Evolutionary conservation across 192 early-diverging fungal species (phyloP).

Genomic region (Linnemannia schmuckeri): DNA sequence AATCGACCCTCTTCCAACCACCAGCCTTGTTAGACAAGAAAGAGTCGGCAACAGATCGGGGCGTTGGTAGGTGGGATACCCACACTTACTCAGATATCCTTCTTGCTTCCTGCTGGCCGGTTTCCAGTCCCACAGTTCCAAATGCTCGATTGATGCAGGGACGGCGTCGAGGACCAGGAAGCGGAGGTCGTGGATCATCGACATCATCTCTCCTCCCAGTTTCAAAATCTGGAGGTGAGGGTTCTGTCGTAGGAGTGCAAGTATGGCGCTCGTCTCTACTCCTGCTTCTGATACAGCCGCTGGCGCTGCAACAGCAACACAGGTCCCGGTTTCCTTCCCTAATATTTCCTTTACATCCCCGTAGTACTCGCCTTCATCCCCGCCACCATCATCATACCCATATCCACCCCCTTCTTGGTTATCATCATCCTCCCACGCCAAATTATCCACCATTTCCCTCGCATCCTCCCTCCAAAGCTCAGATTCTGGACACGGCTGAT

Average conservation of each 20-base stretch:
- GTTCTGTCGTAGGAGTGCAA: neutral
- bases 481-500: neutral
- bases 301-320: neutral
- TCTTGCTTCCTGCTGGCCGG: neutral
- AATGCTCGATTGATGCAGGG: neutral
- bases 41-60: neutral
- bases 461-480: neutral
- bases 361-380: neutral
- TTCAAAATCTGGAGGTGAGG: neutral
- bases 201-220: constrained; percentile 3
- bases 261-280: neutral
- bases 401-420: neutral
- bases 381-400: neutral
- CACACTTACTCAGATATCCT: neutral
- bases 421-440: neutral
- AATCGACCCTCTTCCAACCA: neutral
- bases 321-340: neutral
- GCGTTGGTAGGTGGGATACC: neutral
- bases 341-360: neutral
- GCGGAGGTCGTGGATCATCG: neutral
- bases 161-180: neutral
- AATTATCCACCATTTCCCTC: neutral
- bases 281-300: neutral
- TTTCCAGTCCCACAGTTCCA: neutral
- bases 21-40: neutral